Evolutionary conservation across 2,329 filamentous ascomycete species (phyloP), one percentile per base, ranked within the genome.

Genomic region (Clarireedia homoeocarpa): DNA sequence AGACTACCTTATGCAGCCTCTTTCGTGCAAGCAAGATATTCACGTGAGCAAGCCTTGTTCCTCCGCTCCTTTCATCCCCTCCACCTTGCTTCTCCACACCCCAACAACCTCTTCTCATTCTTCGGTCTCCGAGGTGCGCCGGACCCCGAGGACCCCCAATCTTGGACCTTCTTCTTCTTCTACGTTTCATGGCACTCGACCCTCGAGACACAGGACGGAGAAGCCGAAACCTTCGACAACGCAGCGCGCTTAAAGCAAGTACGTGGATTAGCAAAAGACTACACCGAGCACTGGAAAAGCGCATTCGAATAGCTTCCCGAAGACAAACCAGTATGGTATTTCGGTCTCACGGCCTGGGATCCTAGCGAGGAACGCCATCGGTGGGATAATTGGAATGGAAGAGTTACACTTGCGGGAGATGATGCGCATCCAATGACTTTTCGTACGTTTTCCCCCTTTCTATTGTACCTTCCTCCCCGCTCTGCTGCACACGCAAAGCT

Each of bases 131-230:
- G 76, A 30, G 70, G 75, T 59, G 73, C 67, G 5, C 65, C 70
- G 2, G 66, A 71, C 46, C 59, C 66, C 14, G 63, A 70, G 17
- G 62, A 69, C 9, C 74, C 74, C 1, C 71, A 72, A 23, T 66
- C 65, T 5, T 75, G 74, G 74, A 70, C 69, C 3, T 76, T n/a
- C n/a, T n/a, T 76, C 60, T 73, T 74, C 64, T 76, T 74, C 65
- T 78, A 78, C 62, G 73, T 77, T 51, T 76, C 74, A 10, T 77
- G 74, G 72, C 60, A 53, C 17, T 70, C 64, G 9, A 67, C 63
- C 36, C 27, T 72, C 1, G 70, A 75, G 51, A 71, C 75, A 58
- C 74, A 77, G 58, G 69, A 69, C 9, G 63, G 64, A 38, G 72
- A 72, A 44, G 65, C 63, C 12, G 60, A 61, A 14, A 63, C 54